phyloP scores from a whole-genome alignment of 73 alveolate genomes.

The Paramecium sonneborni region DNA sequence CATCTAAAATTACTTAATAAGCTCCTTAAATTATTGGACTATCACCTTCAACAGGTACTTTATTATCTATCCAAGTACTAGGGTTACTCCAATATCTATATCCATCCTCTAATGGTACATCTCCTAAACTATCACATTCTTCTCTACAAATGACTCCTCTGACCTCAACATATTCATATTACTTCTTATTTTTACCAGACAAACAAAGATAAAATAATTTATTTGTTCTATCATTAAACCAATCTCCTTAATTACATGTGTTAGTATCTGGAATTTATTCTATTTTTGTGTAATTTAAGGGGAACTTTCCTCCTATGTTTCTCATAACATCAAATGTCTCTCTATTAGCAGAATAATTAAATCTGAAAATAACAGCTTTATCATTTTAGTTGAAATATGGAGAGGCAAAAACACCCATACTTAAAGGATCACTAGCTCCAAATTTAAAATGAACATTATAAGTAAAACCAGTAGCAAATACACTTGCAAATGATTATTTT shows the following conservation, averaged over 20 bases:
- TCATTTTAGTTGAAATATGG: conserved; percentile 38
- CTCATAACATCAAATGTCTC: conserved; percentile 57
- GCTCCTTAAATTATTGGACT: conserved; percentile 2
- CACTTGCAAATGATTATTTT: conserved; percentile 17
- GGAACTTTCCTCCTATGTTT: conserved; percentile 40
- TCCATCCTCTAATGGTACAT: neutral
- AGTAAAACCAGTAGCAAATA: conserved; percentile 50
- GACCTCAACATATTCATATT: conserved; percentile 44
- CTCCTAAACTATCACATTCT: conserved; percentile 24
- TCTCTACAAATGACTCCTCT: conserved; percentile 47
- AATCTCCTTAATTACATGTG: conserved; percentile 59
- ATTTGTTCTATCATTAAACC: conserved; percentile 53
- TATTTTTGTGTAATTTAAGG: neutral
- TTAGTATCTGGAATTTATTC: neutral
- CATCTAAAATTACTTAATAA: conserved; percentile 30
- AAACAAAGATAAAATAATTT: conserved; percentile 49
- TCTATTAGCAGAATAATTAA: conserved; percentile 57
- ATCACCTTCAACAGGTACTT: conserved; percentile 34
- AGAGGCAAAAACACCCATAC: conserved; percentile 52
- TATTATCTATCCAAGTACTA: neutral
- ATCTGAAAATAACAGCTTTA: conserved; percentile 43
- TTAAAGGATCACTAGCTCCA: conserved; percentile 38
- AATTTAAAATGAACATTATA: conserved; percentile 55
- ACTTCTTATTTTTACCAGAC: conserved; percentile 27
- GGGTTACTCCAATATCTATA: conserved; percentile 32